Base-by-base conservation (phyloP, 1,284 basidiomycete species). In the Marasmius oreades region DNA sequence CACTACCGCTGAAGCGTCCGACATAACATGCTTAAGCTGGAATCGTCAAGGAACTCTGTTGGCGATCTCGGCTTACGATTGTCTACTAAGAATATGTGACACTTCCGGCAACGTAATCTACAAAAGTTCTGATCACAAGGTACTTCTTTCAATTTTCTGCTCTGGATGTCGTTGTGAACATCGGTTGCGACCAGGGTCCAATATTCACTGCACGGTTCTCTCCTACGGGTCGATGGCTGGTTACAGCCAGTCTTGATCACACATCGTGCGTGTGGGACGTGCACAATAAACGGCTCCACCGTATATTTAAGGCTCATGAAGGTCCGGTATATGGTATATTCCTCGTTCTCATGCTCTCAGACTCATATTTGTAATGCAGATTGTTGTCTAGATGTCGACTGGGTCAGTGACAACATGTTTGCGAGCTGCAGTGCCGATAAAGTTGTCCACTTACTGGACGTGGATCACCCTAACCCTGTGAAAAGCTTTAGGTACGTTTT, bases 351-450 rank as follows among this genome's bases (percentile, higher is more conserved):
- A 61, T 42, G 58, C 34, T 3, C 46, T 43, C 58, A 28, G 48
- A 39, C 58, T 47, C 56, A 7, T 55, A 37, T 52, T 7, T 36
- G 36, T 51, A 34, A 50, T 51, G 36, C 58, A 84, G 89, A 86
- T 66, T 89, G 87, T 63, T 90, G 90, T 67, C 69, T 93, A 65
- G 91, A 93, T 64, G 79, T 89, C 16, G 90, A 90, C 58, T 93
- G 92, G 91, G 64, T 93, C 33, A 81, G 84, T 55, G 85, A 90
- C 20, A 75, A 78, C 20, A 81, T 78, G 5, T 93, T 92, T 63
- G 87, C 83, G 14, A 88, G 81, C 43, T 88, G 86, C 63, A 88
- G 88, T 28, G 85, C 88, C 26, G 90, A 93, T 67, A 74, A 74
- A 42, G 65, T 76, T n/a, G 79, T 90, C 36, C 76, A 84, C 51